Percentiles rank a stretch among this genome's conserved stretches.
phyloP scores from a whole-genome alignment of 352 stramenopile species.

The Globisporangium takayamanum region DNA sequence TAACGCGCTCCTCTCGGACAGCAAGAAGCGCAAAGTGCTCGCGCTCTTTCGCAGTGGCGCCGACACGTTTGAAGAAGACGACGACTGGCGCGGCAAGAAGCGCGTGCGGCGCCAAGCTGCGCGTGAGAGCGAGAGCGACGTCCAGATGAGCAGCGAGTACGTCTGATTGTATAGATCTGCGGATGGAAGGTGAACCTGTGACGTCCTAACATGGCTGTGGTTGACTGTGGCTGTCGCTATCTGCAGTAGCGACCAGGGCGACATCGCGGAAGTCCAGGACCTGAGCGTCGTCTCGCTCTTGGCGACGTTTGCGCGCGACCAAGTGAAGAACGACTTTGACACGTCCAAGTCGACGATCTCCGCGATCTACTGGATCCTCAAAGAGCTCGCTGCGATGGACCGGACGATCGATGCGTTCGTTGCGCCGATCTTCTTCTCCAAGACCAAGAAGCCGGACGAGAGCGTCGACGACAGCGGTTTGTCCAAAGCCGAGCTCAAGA shows the following conservation, averaged over 20 bases:
- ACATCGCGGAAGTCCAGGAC: constrained; percentile 47
- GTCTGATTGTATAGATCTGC: not conserved
- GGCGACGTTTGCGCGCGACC: constrained; percentile 52
- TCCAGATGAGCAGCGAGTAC: constrained; percentile 70
- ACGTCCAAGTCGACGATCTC: constrained; percentile 74
- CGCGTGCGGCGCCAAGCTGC: constrained; percentile 52
- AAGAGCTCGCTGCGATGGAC: constrained; percentile 52
- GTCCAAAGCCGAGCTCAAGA: constrained; percentile 67
- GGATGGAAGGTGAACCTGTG: not conserved
- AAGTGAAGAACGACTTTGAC: constrained; percentile 72
- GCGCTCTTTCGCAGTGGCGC: constrained; percentile 44
- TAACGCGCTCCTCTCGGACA: constrained; percentile 28
- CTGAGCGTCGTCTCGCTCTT: constrained; percentile 59
- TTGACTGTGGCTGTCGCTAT: constrained; percentile 2
- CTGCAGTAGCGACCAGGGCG: constrained; percentile 46
- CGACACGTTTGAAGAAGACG: constrained; percentile 55
- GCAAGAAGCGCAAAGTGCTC: constrained; percentile 44
- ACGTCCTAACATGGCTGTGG: constrained; percentile 1
- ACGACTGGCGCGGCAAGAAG: constrained; percentile 54
- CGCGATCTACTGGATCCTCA: constrained; percentile 77
- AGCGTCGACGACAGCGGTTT: constrained; percentile 41
- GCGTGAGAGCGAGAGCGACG: constrained; percentile 32
- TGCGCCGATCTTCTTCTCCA: constrained; percentile 53
- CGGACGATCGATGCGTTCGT: constrained; percentile 41
- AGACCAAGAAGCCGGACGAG: constrained; percentile 58